Evolutionary conservation across 2,329 filamentous ascomycete species (phyloP).

Genomic region (Triangularia verruculosa): DNA sequence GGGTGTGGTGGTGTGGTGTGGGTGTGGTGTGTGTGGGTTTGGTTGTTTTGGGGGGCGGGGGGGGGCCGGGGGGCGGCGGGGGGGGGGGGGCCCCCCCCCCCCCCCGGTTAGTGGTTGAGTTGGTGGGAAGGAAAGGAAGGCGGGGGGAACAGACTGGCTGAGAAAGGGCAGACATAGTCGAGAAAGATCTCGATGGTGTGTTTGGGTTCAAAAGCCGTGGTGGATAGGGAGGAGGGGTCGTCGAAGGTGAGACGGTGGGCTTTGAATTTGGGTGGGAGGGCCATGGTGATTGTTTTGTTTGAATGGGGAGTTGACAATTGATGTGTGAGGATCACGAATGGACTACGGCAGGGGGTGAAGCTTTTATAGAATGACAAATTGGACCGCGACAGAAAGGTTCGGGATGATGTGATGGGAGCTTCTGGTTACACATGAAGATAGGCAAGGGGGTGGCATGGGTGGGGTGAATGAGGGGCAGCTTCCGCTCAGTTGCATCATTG

Average conservation of each 20-base stretch:
- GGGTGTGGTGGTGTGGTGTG: too few species aligned
- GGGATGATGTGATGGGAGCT: conserved; percentile 7
- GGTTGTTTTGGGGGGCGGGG: too few species aligned
- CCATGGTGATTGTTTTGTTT: conserved; percentile 49
- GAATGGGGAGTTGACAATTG: not conserved
- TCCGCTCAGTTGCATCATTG: not conserved
- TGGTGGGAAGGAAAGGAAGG: conserved; percentile 22
- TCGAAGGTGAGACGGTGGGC: conserved; percentile 63
- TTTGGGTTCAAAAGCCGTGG: conserved; percentile 41
- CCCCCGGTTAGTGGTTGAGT: too few species aligned
- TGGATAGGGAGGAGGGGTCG: conserved; percentile 32
- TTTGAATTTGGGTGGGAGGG: conserved; percentile 73
- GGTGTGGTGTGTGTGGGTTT: too few species aligned
- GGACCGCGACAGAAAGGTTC: not conserved
- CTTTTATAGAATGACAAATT: not conserved
- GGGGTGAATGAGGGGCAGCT: not conserved
- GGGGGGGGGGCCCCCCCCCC: too few species aligned
- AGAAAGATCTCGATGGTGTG: conserved; percentile 69
- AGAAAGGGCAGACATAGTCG: conserved; percentile 84
- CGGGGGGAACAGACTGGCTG: conserved; percentile 37
- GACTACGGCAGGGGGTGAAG: not conserved
- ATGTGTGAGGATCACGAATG: not conserved
- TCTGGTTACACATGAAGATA: not conserved
- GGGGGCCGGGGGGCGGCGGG: too few species aligned
- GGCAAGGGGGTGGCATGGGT: not conserved